Percentiles rank a stretch among this genome's conserved stretches.
These are phyloP conservation scores for Blastobotrys ciferrii DNA, from an alignment of 1,139 yeast genomes.

Conservation along the genomic window DNA sequence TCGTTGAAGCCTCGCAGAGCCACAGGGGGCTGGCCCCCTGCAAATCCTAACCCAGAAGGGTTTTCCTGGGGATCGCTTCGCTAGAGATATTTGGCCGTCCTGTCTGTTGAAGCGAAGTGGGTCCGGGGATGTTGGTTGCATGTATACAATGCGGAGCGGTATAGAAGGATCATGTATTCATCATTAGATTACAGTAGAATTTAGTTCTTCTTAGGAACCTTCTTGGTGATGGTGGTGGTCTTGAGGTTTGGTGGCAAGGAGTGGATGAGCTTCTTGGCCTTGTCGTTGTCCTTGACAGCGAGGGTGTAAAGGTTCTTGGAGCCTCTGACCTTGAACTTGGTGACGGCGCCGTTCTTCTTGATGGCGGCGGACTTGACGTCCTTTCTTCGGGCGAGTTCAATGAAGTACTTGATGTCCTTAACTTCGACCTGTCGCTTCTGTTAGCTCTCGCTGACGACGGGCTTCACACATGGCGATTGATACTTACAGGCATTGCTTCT, in stretches of 20 bases:
- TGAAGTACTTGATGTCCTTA: constrained; percentile 96
- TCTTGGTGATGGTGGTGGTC: constrained; percentile 48
- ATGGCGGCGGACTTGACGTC: constrained; percentile 93
- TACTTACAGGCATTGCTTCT: constrained; percentile 12
- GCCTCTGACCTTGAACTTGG: constrained; percentile 99
- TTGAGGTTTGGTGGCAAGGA: constrained; percentile 95
- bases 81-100: too few species aligned
- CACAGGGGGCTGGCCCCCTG: too few species aligned
- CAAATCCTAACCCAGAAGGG: too few species aligned
- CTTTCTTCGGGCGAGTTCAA: constrained; percentile 94
- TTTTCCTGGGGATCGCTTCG: too few species aligned
- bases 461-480: background rate
- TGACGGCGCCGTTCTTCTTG: constrained; percentile 90
- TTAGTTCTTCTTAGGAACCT: constrained; percentile 31
- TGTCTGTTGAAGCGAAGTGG: background rate
- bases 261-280: constrained; percentile 98
- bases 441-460: background rate
- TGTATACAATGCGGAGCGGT: background rate
- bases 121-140: background rate
- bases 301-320: constrained; percentile 92
- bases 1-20: too few species aligned
- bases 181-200: constrained; percentile 5
- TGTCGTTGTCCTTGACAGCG: constrained; percentile 92
- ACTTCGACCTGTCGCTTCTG: constrained; percentile 49
- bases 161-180: background rate